Evolutionary conservation across 1,139 yeast genomes (phyloP).

Genomic region (Barnettozyma hawaiiensis): DNA sequence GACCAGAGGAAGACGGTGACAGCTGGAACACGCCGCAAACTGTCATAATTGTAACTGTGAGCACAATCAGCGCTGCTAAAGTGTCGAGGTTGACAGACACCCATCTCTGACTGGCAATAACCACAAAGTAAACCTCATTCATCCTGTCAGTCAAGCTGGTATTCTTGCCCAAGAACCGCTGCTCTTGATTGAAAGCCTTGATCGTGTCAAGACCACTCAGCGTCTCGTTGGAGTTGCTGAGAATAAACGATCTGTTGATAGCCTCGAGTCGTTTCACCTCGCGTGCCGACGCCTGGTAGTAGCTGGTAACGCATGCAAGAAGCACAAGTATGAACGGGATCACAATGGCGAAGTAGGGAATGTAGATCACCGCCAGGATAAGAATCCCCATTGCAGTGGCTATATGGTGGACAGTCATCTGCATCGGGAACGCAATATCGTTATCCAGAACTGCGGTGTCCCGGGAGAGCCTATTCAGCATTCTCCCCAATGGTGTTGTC

Average conservation of each 20-base stretch:
- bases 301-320: conserved; percentile 38
- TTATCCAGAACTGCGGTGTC: conserved; percentile 83
- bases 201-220: conserved; percentile 54
- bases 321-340: conserved; percentile 44
- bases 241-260: conserved; percentile 53
- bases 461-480: conserved; percentile 68
- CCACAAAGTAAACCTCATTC: conserved; percentile 52
- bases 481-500: conserved; percentile 64
- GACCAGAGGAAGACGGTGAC: conserved; percentile 63
- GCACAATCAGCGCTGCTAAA: conserved; percentile 35
- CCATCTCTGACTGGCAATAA: conserved; percentile 57
- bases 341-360: conserved; percentile 65
- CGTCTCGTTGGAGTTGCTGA: conserved; percentile 56
- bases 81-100: conserved; percentile 47
- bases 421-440: conserved; percentile 56
- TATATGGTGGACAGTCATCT: conserved; percentile 45
- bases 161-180: conserved; percentile 39
- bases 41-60: conserved; percentile 52
- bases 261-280: conserved; percentile 63
- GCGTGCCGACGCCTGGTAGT: conserved; percentile 54
- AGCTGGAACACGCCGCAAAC: conserved; percentile 57
- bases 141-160: conserved; percentile 39
- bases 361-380: conserved; percentile 56
- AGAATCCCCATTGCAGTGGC: conserved; percentile 55
- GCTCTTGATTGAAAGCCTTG: conserved; percentile 39